Conservation (phyloP, 2,329 filamentous ascomycete genomes). For the Leptosphaerulina australis region DNA sequence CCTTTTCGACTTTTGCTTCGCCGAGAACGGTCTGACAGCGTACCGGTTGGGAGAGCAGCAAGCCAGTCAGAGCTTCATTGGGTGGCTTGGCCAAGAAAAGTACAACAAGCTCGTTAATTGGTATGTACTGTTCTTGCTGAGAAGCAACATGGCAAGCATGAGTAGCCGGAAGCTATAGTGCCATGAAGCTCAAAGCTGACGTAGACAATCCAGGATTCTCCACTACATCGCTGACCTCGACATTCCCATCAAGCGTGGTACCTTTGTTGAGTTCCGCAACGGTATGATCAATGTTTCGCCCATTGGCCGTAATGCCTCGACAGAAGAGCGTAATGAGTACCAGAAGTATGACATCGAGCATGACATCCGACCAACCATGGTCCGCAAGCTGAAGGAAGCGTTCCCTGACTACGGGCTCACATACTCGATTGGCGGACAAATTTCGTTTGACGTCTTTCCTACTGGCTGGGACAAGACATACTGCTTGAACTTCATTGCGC, state of each 20-base stretch:
- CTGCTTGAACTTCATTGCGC: constrained; percentile 85
- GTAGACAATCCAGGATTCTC: constrained; percentile 56
- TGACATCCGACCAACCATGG: constrained; percentile 76
- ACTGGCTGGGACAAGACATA: constrained; percentile 99
- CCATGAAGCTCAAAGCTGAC: constrained; percentile 44
- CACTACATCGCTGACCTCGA: constrained; percentile 86
- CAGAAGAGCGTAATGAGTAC: constrained; percentile 80
- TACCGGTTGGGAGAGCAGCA: constrained; percentile 81
- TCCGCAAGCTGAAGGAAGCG: constrained; percentile 75
- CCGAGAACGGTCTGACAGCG: constrained; percentile 94
- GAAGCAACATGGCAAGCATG: background rate
- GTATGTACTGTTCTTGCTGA: constrained; percentile 25
- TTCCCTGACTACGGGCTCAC: constrained; percentile 86
- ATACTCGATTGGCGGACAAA: constrained; percentile 95
- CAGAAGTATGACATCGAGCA: constrained; percentile 79
- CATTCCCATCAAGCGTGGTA: constrained; percentile 81
- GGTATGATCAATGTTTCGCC: constrained; percentile 90
- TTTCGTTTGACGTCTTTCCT: constrained; percentile 98
- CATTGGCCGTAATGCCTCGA: constrained; percentile 83
- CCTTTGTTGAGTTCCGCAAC: constrained; percentile 87
- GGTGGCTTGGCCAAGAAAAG: constrained; percentile 83
- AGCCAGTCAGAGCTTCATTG: constrained; percentile 83
- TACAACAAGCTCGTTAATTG: constrained; percentile 79
- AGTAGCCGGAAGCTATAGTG: background rate
- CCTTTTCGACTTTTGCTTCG: constrained; percentile 97